phyloP scores from a whole-genome alignment of 192 early-diverging fungal species.

The Rhizoclosmatium globosum region DNA sequence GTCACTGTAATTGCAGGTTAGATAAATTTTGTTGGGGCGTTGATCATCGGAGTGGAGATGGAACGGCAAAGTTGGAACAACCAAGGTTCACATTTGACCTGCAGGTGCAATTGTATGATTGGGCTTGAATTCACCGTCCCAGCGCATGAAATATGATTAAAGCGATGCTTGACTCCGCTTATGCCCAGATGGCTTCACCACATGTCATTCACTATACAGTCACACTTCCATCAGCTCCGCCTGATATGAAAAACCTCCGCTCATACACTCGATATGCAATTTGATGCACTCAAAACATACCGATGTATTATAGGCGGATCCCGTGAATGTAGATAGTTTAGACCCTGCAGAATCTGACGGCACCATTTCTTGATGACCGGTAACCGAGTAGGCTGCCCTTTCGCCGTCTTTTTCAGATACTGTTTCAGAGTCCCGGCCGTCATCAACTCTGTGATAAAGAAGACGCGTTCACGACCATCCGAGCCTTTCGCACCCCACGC shows the following conservation, averaged over 20 bases:
- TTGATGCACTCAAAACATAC: slow-evolving; percentile 26
- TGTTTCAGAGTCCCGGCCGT: slow-evolving; percentile 83
- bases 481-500: slow-evolving; percentile 44
- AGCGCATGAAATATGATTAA: too few species aligned
- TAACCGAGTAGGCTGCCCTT: slow-evolving; percentile 66
- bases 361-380: slow-evolving; percentile 84
- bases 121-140: too few species aligned
- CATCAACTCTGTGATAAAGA: slow-evolving; percentile 93
- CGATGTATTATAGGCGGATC: slow-evolving; percentile 87
- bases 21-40: too few species aligned
- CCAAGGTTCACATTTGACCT: too few species aligned
- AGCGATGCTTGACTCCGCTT: too few species aligned
- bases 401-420: slow-evolving; percentile 74
- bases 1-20: slow-evolving; percentile 21
- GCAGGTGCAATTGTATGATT: too few species aligned
- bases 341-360: slow-evolving; percentile 80
- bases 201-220: too few species aligned
- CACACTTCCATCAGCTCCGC: too few species aligned
- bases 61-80: too few species aligned
- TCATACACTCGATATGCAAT: neutral
- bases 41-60: neutral
- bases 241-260: neutral
- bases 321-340: slow-evolving; percentile 80
- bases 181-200: too few species aligned
- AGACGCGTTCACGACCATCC: slow-evolving; percentile 71